These are phyloP conservation scores for Apiospora marii DNA, from an alignment of 2,329 filamentous ascomycete genomes.

Conservation along the genomic window DNA sequence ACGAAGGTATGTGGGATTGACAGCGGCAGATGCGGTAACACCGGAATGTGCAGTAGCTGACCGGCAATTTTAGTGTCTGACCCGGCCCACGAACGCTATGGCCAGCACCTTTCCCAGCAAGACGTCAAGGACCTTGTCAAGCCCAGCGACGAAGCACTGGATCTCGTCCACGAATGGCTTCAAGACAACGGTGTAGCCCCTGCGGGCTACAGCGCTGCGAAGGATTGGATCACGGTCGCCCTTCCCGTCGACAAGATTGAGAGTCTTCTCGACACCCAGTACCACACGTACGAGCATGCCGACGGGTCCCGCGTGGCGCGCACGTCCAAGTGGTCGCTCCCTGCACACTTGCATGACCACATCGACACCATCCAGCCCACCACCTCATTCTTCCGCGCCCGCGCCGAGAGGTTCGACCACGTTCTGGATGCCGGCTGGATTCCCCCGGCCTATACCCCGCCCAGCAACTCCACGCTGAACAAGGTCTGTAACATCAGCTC, in stretches of 20 bases:
- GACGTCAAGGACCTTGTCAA: constrained; percentile 48
- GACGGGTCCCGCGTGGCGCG: constrained; percentile 47
- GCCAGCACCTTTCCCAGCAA: constrained; percentile 45
- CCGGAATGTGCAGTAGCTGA: not conserved
- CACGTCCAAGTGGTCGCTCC: constrained; percentile 55
- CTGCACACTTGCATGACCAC: constrained; percentile 46
- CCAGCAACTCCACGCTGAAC: constrained; percentile 34
- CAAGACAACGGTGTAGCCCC: constrained; percentile 45
- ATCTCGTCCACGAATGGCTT: constrained; percentile 53
- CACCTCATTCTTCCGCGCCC: constrained; percentile 48
- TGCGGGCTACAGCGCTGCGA: constrained; percentile 53
- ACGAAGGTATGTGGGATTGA: constrained; percentile 26
- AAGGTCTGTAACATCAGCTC: constrained; percentile 45
- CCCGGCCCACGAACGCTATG: constrained; percentile 46
- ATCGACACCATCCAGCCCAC: constrained; percentile 58
- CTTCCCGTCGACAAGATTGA: constrained; percentile 52
- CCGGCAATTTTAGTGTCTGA: constrained; percentile 51
- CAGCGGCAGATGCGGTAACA: constrained; percentile 17
- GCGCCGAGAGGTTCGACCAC: constrained; percentile 26
- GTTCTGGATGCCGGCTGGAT: not conserved
- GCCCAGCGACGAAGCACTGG: constrained; percentile 44
- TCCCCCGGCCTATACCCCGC: constrained; percentile 31
- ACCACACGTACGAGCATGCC: constrained; percentile 55
- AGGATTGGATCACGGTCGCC: constrained; percentile 60
- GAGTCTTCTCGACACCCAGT: constrained; percentile 49